Evolutionary conservation across 768 basidiomycete genomes (phyloP).

Genomic region (Trametes gibbosa): DNA sequence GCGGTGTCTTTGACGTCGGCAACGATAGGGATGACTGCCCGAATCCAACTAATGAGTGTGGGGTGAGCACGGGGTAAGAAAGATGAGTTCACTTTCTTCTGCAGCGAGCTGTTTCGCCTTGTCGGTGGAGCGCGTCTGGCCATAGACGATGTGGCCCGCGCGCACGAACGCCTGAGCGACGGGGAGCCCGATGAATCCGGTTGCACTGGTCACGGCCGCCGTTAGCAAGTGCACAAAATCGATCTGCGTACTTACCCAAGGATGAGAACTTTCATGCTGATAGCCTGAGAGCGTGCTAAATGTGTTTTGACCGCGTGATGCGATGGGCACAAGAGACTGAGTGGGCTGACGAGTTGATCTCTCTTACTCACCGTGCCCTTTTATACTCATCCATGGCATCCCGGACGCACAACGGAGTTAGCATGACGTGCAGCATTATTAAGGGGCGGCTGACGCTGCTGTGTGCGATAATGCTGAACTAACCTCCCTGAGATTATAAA

Average conservation of each 20-base stretch:
- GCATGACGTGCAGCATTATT: too few species aligned
- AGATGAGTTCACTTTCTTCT: constrained; percentile 38
- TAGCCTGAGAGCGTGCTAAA: background rate
- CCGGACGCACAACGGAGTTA: too few species aligned
- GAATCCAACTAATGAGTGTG: background rate
- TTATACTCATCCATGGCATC: too few species aligned
- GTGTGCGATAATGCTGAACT: too few species aligned
- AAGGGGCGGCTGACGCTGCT: too few species aligned
- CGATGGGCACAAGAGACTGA: background rate
- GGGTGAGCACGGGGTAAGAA: background rate
- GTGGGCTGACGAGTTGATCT: too few species aligned
- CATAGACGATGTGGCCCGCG: constrained; percentile 46
- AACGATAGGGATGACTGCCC: constrained; percentile 38
- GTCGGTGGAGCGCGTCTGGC: constrained; percentile 37
- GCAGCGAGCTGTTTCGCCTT: constrained; percentile 35
- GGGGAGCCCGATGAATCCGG: constrained; percentile 44
- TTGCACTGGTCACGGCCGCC: constrained; percentile 31
- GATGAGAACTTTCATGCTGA: constrained; percentile 28
- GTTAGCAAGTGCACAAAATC: background rate
- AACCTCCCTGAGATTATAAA: too few species aligned
- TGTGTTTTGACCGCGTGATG: background rate
- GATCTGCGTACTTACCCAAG: constrained; percentile 19
- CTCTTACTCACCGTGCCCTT: too few species aligned
- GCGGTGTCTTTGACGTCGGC: constrained; percentile 26
- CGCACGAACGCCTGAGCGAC: constrained; percentile 43